These are phyloP conservation scores for Astraeus odoratus DNA, from an alignment of 768 basidiomycete species.

Conservation along the genomic window DNA sequence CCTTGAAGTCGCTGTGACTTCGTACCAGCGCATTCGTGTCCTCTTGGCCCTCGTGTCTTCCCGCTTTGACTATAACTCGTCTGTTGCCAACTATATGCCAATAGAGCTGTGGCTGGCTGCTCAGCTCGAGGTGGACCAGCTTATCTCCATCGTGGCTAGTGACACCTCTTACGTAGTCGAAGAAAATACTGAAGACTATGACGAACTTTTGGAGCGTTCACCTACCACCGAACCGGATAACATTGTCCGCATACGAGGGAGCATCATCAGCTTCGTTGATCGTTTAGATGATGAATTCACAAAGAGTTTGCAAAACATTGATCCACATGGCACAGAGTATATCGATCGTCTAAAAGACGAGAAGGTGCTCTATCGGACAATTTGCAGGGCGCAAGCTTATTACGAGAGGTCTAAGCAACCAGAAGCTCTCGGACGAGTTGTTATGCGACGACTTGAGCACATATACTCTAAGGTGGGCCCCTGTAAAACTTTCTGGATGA, in stretches of 20 bases:
- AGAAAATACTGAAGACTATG: conserved; percentile 84
- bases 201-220: conserved; percentile 77
- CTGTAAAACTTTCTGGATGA: not conserved
- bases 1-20: conserved; percentile 75
- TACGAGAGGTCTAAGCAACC: conserved; percentile 76
- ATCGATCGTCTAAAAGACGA: conserved; percentile 96
- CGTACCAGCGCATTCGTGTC: conserved; percentile 92
- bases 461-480: conserved; percentile 92
- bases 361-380: conserved; percentile 87
- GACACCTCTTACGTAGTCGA: conserved; percentile 79
- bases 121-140: conserved; percentile 81
- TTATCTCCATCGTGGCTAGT: conserved; percentile 69
- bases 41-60: conserved; percentile 90
- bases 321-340: conserved; percentile 98
- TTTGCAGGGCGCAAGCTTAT: conserved; percentile 86
- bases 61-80: conserved; percentile 95
- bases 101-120: conserved; percentile 86
- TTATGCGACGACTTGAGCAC: conserved; percentile 95
- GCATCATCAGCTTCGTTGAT: conserved; percentile 93
- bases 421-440: conserved; percentile 78
- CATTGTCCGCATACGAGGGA: conserved; percentile 84
- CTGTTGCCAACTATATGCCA: conserved; percentile 82
- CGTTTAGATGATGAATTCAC: conserved; percentile 98
- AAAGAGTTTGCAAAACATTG: conserved; percentile 93
- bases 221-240: conserved; percentile 67